A percentile compares a stretch with the other conserved stretches of the same genome.
These are phyloP conservation scores for Boletus semigastroideus DNA, from an alignment of 1,284 basidiomycete genomes.

Conservation along the genomic window DNA sequence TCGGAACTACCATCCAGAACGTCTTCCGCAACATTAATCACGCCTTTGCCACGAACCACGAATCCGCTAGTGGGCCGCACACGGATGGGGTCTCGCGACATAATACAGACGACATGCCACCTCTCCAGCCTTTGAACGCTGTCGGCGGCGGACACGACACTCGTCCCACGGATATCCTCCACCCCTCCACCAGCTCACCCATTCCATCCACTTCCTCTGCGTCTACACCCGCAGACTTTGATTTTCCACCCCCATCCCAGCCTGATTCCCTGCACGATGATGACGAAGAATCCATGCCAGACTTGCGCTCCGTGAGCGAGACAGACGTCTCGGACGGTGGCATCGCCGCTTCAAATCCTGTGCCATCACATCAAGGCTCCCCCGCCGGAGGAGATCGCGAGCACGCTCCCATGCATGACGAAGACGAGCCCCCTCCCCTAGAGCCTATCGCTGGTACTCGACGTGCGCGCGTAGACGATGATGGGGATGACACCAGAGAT, in stretches of 20 bases:
- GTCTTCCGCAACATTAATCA: constrained; percentile 35
- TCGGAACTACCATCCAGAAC: constrained; percentile 30
- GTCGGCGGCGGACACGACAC: background rate
- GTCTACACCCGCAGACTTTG: constrained; percentile 2
- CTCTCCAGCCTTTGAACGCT: constrained; percentile 5
- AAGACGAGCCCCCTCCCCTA: constrained; percentile 24
- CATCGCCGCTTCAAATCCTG: constrained; percentile 35
- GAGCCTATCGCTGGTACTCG: constrained; percentile 35
- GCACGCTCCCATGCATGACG: constrained; percentile 31
- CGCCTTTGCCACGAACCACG: constrained; percentile 22
- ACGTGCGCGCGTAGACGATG: constrained; percentile 53
- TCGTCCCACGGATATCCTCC: constrained; percentile 4
- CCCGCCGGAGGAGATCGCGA: constrained; percentile 34
- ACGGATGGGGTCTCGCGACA: background rate
- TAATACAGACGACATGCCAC: background rate
- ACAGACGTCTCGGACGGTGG: constrained; percentile 32
- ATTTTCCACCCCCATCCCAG: constrained; percentile 9
- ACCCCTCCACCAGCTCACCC: constrained; percentile 7
- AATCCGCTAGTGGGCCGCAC: background rate
- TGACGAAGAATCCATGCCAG: constrained; percentile 41
- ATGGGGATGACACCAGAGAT: constrained; percentile 54
- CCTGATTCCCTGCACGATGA: constrained; percentile 18
- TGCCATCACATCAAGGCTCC: constrained; percentile 11
- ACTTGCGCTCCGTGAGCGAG: constrained; percentile 39
- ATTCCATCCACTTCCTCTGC: constrained; percentile 1